phyloP scores from a whole-genome alignment of 2,329 filamentous ascomycete species.

The Endoconidiophora polonica region DNA sequence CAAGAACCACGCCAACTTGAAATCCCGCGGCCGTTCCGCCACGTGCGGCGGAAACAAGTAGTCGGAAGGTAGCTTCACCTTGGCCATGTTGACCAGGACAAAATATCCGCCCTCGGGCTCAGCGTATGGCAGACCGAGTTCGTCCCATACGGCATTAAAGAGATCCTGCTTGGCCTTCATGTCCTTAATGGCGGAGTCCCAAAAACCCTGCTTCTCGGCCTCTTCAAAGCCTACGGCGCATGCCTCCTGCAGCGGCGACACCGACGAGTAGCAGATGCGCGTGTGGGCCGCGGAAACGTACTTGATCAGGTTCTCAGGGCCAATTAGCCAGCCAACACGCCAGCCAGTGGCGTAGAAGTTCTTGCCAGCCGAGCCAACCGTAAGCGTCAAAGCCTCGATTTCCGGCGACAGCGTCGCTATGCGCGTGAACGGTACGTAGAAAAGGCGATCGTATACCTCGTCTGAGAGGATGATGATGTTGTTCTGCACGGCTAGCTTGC shows the following conservation, averaged over 20 bases:
- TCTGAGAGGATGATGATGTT: constrained; percentile 87
- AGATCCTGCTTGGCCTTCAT: constrained; percentile 80
- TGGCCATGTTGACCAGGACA: constrained; percentile 81
- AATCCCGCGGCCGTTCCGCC: constrained; percentile 71
- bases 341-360: constrained; percentile 97
- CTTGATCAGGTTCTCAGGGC: constrained; percentile 72
- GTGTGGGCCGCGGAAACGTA: constrained; percentile 88
- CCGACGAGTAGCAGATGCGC: constrained; percentile 86
- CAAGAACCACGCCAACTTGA: constrained; percentile 89
- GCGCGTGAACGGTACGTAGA: constrained; percentile 87
- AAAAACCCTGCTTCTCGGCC: constrained; percentile 73
- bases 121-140: constrained; percentile 64
- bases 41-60: constrained; percentile 88
- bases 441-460: constrained; percentile 88
- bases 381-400: constrained; percentile 73
- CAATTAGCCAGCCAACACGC: constrained; percentile 90
- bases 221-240: constrained; percentile 87
- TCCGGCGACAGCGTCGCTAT: constrained; percentile 83
- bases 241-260: constrained; percentile 87
- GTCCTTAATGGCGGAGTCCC: constrained; percentile 64
- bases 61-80: constrained; percentile 64
- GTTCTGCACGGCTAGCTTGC: constrained; percentile 76
- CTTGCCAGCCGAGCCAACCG: constrained; percentile 91
- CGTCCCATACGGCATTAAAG: constrained; percentile 69
- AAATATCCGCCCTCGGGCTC: constrained; percentile 97